Evolutionary conservation across 306 rosid genomes (phyloP), one percentile per base, ranked within the genome.

Genomic region (Cotoneaster glaucophyllus): DNA sequence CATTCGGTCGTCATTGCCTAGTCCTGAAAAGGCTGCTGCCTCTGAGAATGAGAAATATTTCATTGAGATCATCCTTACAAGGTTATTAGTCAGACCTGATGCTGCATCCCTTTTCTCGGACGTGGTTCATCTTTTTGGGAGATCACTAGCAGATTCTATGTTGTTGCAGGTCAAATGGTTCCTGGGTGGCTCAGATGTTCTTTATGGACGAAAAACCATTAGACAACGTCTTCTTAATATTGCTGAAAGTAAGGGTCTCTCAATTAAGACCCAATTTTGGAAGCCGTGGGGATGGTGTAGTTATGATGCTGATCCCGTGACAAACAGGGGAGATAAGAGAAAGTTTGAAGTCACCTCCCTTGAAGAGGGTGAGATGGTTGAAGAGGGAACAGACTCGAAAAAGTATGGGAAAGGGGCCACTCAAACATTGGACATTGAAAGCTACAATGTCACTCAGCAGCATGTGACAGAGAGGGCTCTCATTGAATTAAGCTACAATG

Each of bases 201-300:
- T 95, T 74, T 84, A 83, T 76, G 99, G 99, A 65, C 87, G 99
- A 82, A 92, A 89, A 87, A 87, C 99, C 43, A 86, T 95, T 53
- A 82, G 92, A 76, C 97, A 95, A 75, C 80, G 91, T 69, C 87
- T 95, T 24, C 83, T 82, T 54, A 89, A 81, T 76, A 84, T 92
- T 80, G 96, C 99, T 31, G 96, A 89, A 85, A 86, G 54, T 78
- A 82, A 81, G 71, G 85, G 84, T 32, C 88, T 92, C 75, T 88
- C 97, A 37, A 86, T 90, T 31, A 92, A 90, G 86, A 50, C 86
- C 64, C 92, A 85, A 50, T 86, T 87, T 78, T 89, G 88, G 88
- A 93, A 89, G 87, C 97, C 96, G n/a, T 95, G 97, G 97, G 99
- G 97, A 69, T 90, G 99, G 99, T 87, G 87, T 75, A 79, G 70